Percentiles rank a stretch among this genome's conserved stretches.
Conservation (phyloP, 192 early-diverging fungal species). For the Entomortierella beljakovae region DNA sequence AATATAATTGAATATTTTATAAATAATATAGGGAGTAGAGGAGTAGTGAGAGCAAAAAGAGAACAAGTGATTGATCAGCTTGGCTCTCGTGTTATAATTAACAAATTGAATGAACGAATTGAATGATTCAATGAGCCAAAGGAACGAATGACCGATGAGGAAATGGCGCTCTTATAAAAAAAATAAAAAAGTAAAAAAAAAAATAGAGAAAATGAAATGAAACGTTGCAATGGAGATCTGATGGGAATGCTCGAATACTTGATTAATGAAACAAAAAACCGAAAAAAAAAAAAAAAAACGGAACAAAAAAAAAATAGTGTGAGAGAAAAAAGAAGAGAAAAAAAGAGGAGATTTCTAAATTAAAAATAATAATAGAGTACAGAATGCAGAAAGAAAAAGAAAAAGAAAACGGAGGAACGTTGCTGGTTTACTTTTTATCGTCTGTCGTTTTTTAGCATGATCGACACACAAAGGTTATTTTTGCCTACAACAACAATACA, state of each 20-base stretch:
- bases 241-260: background rate
- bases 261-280: background rate
- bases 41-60: background rate
- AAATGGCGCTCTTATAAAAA: too few species aligned
- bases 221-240: background rate
- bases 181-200: constrained; percentile 1
- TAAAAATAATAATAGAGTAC: background rate
- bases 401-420: background rate
- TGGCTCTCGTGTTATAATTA: background rate
- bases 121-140: background rate
- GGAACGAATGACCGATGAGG: background rate
- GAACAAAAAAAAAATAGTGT: background rate
- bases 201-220: background rate
- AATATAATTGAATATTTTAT: too few species aligned
- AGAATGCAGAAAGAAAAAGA: constrained; percentile 4
- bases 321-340: background rate
- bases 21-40: background rate
- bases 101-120: too few species aligned
- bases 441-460: too few species aligned
- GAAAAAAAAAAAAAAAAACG: background rate
- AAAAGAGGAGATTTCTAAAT: background rate
- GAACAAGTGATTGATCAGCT: background rate
- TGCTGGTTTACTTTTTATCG: background rate
- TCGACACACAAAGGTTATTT: too few species aligned
- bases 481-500: too few species aligned